A percentile compares a stretch with the other conserved stretches of the same genome.
These are phyloP conservation scores for Linnemannia zychae DNA, from an alignment of 192 early-diverging fungal species.

Conservation along the genomic window DNA sequence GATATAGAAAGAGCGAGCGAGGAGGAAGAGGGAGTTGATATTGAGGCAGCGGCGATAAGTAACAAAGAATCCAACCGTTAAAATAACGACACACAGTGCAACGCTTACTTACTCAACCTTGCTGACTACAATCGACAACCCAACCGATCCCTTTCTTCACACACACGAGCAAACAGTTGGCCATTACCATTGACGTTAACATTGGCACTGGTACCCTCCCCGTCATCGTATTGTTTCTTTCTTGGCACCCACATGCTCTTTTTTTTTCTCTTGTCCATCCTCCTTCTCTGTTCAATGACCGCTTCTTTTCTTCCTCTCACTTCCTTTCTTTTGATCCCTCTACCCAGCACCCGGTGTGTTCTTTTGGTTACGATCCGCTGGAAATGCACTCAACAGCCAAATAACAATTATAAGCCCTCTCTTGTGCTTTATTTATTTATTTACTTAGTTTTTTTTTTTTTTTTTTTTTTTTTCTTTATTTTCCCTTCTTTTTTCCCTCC, in stretches of 20 bases:
- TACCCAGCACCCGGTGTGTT: background rate
- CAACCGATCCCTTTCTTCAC: background rate
- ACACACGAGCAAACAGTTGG: background rate
- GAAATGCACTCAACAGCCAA: background rate
- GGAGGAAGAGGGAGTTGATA: background rate
- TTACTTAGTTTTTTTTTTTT: background rate
- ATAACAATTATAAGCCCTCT: background rate
- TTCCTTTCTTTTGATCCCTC: constrained; percentile 3
- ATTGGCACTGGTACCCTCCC: background rate
- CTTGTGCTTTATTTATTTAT: background rate
- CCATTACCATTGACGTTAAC: background rate
- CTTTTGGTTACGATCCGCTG: background rate
- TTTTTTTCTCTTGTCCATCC: background rate
- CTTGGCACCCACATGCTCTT: background rate
- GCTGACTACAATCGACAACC: background rate
- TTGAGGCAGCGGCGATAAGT: background rate
- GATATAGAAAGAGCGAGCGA: background rate
- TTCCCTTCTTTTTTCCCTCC: background rate
- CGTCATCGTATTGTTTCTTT: background rate
- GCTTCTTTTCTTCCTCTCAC: background rate
- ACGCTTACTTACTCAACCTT: constrained; percentile 5
- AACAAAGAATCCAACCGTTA: background rate
- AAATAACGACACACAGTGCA: background rate
- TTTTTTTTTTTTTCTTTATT: too few relatives aligned
- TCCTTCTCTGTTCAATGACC: background rate